Conservation (phyloP, 768 basidiomycete species). For the Ephemerocybe angulata region DNA sequence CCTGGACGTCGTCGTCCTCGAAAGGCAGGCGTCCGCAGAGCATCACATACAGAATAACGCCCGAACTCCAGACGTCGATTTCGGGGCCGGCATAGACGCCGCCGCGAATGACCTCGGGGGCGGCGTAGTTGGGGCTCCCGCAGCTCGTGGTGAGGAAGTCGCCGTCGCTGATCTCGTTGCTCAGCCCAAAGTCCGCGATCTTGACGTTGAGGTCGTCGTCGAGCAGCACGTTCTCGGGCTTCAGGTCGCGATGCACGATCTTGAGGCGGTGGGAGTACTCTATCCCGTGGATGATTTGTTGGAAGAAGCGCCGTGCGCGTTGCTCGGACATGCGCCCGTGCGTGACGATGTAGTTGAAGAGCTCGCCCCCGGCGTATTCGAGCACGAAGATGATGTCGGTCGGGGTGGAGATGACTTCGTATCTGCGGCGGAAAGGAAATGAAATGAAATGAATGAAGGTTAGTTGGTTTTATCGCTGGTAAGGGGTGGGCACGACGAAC, state of each 20-base stretch:
- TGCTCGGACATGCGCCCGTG: constrained; percentile 88
- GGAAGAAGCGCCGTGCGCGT: constrained; percentile 91
- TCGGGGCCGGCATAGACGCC: constrained; percentile 96
- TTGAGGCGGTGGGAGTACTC: constrained; percentile 95
- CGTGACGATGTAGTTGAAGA: constrained; percentile 98
- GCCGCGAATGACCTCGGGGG: constrained; percentile 95
- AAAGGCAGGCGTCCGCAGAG: constrained; percentile 93
- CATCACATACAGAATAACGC: constrained; percentile 99
- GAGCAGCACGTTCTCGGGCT: constrained; percentile 92
- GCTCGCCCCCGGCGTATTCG: constrained; percentile 92
- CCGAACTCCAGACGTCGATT: constrained; percentile 98
- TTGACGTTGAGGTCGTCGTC: constrained; percentile 89
- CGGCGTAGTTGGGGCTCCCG: constrained; percentile 97
- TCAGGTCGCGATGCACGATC: constrained; percentile 97
- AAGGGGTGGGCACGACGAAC: constrained; percentile 42
- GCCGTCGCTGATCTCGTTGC: constrained; percentile 94
- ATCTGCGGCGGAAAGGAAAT: constrained; percentile 48
- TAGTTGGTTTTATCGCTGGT: constrained; percentile 9
- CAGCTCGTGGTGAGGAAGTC: constrained; percentile 97
- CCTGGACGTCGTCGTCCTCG: constrained; percentile 94
- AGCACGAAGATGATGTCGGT: constrained; percentile 98
- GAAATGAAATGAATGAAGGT: no score
- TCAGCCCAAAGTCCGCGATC: constrained; percentile 98
- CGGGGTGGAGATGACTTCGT: constrained; percentile 88
- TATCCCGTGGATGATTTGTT: constrained; percentile 96